Conservation (phyloP, 768 basidiomycete species). For the Lactifluus piperatus region DNA sequence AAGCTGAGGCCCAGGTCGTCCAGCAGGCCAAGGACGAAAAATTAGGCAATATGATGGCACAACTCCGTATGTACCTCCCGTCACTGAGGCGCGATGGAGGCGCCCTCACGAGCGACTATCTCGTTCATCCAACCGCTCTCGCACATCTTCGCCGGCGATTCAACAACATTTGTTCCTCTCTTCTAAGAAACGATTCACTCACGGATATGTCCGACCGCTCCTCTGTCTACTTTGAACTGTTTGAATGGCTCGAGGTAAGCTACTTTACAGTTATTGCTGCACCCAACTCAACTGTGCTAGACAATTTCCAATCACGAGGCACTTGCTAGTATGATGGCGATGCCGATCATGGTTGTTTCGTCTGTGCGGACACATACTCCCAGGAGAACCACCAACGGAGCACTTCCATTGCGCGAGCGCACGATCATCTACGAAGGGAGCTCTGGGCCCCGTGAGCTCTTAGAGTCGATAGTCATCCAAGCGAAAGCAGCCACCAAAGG, state of each 20-base stretch:
- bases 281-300: slow-evolving; percentile 33
- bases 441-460: slow-evolving; percentile 80
- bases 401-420: slow-evolving; percentile 60
- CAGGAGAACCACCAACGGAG: slow-evolving; percentile 41
- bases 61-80: slow-evolving; percentile 79
- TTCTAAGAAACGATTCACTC: slow-evolving; percentile 86
- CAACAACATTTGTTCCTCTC: slow-evolving; percentile 76
- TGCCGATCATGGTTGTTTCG: slow-evolving; percentile 86
- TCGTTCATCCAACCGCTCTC: slow-evolving; percentile 85
- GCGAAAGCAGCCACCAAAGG: slow-evolving; percentile 89
- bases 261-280: neutral
- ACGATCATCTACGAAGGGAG: slow-evolving; percentile 86
- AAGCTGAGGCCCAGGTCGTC: slow-evolving; percentile 63
- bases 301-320: slow-evolving; percentile 91
- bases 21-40: slow-evolving; percentile 69
- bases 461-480: slow-evolving; percentile 89
- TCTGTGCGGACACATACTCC: slow-evolving; percentile 56
- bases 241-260: slow-evolving; percentile 85
- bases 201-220: slow-evolving; percentile 89
- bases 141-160: slow-evolving; percentile 89
- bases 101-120: slow-evolving; percentile 77
- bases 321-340: slow-evolving; percentile 90
- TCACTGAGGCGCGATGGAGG: slow-evolving; percentile 69
- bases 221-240: slow-evolving; percentile 77
- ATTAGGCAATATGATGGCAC: slow-evolving; percentile 56